Base-by-base conservation (phyloP, 768 basidiomycete genomes). In the Dictyophora rubrovolvata region DNA sequence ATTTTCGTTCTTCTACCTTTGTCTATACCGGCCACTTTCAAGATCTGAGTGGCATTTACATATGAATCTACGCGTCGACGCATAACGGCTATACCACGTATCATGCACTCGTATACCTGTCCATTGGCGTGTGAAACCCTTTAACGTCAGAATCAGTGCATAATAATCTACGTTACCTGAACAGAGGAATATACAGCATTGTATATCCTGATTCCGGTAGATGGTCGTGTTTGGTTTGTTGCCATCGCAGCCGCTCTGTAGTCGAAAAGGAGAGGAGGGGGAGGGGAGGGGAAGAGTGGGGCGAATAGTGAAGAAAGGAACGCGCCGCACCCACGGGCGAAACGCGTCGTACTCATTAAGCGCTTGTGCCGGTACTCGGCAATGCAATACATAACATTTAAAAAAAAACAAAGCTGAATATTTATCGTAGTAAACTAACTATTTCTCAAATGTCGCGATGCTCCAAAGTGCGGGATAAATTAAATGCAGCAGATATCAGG, bases 21-120 rank as follows among this genome's bases (percentile, higher is more conserved):
- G 75, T 95, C 93, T 62, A 98, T 89, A 47, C 96, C 96, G 6
- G 95, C 94, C 42, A 99, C 95, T 73, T 99, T 99, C 65, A 99
- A 83, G 62, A 99, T 97, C 72, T 99, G 96, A 1, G 96, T 98
- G 65, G 96, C 96, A 77, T 99, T 99, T 63, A 99, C 89, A 70
- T 81, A 98, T 66, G 91, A 93, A 73, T 98, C 96, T 55, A 83
- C 83, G 66, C 93, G 84, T 68, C 96, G 79, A 55, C 95, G 85
- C 96, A 99, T 99, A 65, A 99, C 95, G 1, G 95, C 95, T 68
- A 97, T 97, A 42, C 94, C 94, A 67, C 95, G 82, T 64, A 96
- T 87, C 92, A 97, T 96, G 68, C 93, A 95, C 73, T 98, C 94
- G 72, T 93, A 95, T 21, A 98, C 94, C 84, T 95, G 70, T n/a